Evolutionary conservation across 192 early-diverging fungal species (phyloP), one percentile per base, ranked within the genome.

Genomic region (Linderina pennispora): DNA sequence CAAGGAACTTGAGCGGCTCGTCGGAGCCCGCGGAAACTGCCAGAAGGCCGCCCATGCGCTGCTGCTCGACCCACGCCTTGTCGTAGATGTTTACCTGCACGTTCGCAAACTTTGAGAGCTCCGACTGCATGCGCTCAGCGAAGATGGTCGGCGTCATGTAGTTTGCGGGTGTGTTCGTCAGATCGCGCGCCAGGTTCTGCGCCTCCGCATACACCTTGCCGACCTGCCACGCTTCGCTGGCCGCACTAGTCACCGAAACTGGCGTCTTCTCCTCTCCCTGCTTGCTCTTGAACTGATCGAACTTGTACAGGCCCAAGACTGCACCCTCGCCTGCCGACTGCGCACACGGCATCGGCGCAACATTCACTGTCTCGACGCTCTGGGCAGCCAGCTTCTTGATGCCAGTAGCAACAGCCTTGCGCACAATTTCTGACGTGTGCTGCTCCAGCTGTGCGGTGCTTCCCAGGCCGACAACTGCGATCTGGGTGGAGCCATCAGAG

Each of bases 151-250:
- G 94, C 14, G 92, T 97, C 86, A 97, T 80, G 40, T 79, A 51
- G 67, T 94, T 97, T 8, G 85, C 83, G 1, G 94, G 94, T 13
- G 88, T 86, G 58, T 90, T 88, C 77, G 78, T 83, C 38, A 94
- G 74, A 37, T 76, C 82, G 35, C 94, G 84, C 1, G 94, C 88
- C 41, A 85, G 55, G 65, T 92, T 92, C 66, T 92, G 90, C 3
- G 89, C 79, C 15, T 75, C 62, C 10, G 76, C 87, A 51, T 78
- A 83, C 23, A 83, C 76, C n/a, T 64, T 34, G 15, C 89, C 86
- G 1, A 76, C 44, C 3, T 69, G 49, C 77, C 79, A 89, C 45
- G 17, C 4, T 15, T 36, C 39, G 23, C 15, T 10, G 8, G 18
- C 11, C 40, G 37, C 49, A 26, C 28, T 43, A 58, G 24, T 16